These are phyloP conservation scores for Hypoxylon trugodes DNA, from an alignment of 495 filamentous ascomycete species.

Conservation along the genomic window DNA sequence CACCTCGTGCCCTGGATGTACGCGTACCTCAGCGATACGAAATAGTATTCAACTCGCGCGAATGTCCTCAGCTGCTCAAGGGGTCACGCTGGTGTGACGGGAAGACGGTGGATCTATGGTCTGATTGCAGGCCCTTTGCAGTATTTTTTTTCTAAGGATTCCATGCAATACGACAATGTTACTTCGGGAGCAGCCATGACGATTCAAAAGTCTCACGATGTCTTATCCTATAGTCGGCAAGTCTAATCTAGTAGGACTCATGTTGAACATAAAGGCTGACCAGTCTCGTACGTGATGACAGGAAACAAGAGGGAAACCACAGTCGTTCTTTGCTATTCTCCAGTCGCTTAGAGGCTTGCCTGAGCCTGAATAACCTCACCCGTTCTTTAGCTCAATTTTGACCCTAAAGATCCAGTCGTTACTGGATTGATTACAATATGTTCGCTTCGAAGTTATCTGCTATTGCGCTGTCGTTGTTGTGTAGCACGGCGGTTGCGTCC, in stretches of 20 bases:
- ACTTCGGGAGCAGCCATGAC: constrained; percentile 12
- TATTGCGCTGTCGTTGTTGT: constrained; percentile 18
- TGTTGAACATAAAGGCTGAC: constrained; percentile 22
- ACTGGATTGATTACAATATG: constrained; percentile 23
- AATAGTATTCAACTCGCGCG: constrained; percentile 12
- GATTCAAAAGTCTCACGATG: constrained; percentile 9
- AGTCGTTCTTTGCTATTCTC: constrained; percentile 23
- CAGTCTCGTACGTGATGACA: constrained; percentile 1
- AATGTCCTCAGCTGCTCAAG: constrained; percentile 6
- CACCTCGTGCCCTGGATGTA: constrained; percentile 8
- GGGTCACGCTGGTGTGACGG: constrained; percentile 3
- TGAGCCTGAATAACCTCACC: neutral
- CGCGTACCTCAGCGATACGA: constrained; percentile 35
- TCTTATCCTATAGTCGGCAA: constrained; percentile 21
- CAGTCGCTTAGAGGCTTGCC: constrained; percentile 7
- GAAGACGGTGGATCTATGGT: constrained; percentile 16
- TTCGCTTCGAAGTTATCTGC: constrained; percentile 25
- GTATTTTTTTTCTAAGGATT: constrained; percentile 6
- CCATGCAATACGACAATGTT: constrained; percentile 31
- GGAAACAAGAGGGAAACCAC: constrained; percentile 4
- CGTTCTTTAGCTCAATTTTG: neutral
- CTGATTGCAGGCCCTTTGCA: constrained; percentile 13
- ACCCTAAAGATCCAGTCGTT: neutral
- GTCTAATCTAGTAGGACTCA: neutral
- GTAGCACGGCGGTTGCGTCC: constrained; percentile 16